Evolutionary conservation across 495 filamentous ascomycete genomes (phyloP).

Genomic region (Parachaetomium inaequale): DNA sequence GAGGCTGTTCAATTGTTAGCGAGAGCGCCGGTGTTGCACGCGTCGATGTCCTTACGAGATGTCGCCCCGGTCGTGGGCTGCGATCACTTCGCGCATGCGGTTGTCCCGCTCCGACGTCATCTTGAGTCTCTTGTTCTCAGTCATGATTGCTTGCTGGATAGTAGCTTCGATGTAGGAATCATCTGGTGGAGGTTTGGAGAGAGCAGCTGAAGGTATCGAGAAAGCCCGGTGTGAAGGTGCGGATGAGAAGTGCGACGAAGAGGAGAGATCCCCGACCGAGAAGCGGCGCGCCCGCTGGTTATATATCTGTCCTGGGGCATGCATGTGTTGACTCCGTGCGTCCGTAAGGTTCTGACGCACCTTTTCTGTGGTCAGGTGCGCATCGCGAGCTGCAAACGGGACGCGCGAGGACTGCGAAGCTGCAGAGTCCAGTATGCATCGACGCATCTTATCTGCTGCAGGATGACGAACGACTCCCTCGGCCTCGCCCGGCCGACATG

Average conservation of each 20-base stretch:
- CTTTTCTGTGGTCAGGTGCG: no score
- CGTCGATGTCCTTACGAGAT: constrained; percentile 4
- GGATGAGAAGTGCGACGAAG: neutral
- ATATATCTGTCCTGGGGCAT: neutral
- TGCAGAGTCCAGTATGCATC: no score
- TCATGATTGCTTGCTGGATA: neutral
- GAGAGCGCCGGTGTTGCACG: neutral
- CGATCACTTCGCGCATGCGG: constrained; percentile 5
- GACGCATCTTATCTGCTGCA: no score
- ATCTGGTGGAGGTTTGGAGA: neutral
- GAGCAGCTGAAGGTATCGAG: neutral
- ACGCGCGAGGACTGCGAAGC: no score
- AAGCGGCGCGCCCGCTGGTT: neutral
- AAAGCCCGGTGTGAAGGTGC: neutral
- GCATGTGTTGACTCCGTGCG: no score
- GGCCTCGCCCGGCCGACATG: neutral
- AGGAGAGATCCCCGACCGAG: neutral
- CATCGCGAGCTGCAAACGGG: no score
- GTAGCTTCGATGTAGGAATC: neutral
- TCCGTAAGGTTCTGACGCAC: no score
- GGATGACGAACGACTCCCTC: no score
- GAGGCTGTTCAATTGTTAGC: constrained; percentile 13
- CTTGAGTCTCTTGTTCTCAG: neutral
- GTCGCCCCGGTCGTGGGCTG: constrained; percentile 6
- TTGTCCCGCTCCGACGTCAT: neutral